Evolutionary conservation across 148 eudicot species (phyloP), one percentile per base, ranked within the genome.

Genomic region (Vaccinium myrtillus): DNA sequence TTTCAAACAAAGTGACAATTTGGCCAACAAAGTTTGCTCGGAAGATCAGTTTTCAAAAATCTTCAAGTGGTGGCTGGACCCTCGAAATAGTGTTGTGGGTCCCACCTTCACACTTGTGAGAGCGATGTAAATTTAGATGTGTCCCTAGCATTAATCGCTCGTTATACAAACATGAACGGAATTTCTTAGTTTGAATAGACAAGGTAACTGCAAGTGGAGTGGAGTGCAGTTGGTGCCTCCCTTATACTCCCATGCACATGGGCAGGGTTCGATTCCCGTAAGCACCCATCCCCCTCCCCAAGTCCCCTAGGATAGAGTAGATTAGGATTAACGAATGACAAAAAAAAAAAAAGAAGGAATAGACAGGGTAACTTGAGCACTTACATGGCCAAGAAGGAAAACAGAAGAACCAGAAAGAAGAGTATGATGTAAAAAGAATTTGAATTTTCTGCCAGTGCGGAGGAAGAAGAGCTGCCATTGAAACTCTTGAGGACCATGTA

Each of bases 311-410:
- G n/a, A n/a, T n/a, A n/a, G n/a, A n/a, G n/a, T n/a, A n/a, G n/a
- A n/a, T n/a, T n/a, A n/a, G n/a, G n/a, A n/a, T n/a, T n/a, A n/a
- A n/a, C n/a, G n/a, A n/a, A n/a, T n/a, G n/a, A n/a, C n/a, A n/a
- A n/a, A n/a, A n/a, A n/a, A n/a, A n/a, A n/a, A n/a, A n/a, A n/a
- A n/a, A n/a, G n/a, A n/a, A n/a, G n/a, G 74, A 27, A 69, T 1
- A 13, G 18, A 30, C 36, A 30, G 19, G 27, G 11, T 6, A 11
- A 49, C 1, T 6, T 53, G 19, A 23, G 27, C 9, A 80, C 93
- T 93, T 92, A 94, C 98, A 91, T 86, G 86, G 93, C 96, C 15
- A 94, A 78, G 46, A 91, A 36, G 16, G 91, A 87, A 75, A 94
- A 89, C 8, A 90, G 23, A 18, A 91, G 80, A 84, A 91, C 58